Conservation (phyloP, 2,329 filamentous ascomycete species). For the Aspergillus piperis region DNA sequence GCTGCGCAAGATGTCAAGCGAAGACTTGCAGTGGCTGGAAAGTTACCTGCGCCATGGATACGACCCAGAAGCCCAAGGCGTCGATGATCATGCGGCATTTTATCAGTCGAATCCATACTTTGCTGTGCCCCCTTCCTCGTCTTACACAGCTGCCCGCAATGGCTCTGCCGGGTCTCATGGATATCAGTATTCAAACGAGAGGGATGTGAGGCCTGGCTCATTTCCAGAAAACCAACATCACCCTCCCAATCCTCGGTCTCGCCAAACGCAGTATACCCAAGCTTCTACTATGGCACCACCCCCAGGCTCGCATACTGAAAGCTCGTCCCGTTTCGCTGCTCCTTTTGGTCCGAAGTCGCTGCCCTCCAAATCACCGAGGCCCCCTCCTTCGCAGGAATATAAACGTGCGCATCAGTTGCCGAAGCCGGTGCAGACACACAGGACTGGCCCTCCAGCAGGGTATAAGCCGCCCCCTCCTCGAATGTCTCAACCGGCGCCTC, state of each 20-base stretch:
- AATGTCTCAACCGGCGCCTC: neutral
- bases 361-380: neutral
- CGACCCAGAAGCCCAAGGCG: conserved; percentile 4
- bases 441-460: neutral
- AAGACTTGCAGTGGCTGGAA: conserved; percentile 23
- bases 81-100: neutral
- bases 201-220: neutral
- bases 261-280: neutral
- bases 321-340: neutral
- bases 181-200: neutral
- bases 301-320: neutral
- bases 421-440: neutral
- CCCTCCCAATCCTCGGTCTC: neutral
- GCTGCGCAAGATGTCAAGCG: conserved; percentile 20
- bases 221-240: neutral
- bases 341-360: neutral
- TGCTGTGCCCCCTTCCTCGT: neutral
- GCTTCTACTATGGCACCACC: neutral
- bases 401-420: neutral
- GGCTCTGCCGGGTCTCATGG: neutral
- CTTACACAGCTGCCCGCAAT: neutral
- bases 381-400: neutral
- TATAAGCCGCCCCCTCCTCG: neutral
- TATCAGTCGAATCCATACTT: conserved; percentile 8
- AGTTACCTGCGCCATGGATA: conserved; percentile 11